phyloP scores from a whole-genome alignment of 106 monocot genomes.

The Dendrobium catenatum region DNA sequence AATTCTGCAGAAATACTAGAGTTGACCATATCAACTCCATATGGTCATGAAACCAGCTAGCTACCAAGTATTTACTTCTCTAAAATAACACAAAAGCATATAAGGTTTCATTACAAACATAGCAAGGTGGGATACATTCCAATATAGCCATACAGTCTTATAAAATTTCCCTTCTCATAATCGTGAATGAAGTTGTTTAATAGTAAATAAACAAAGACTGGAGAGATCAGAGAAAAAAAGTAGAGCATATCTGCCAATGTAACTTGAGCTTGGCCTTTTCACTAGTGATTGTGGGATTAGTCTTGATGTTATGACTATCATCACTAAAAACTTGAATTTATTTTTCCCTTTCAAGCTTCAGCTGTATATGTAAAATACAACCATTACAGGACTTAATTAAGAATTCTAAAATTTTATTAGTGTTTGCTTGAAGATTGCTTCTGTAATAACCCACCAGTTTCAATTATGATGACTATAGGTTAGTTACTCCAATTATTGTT shows the following conservation, averaged over 20 bases:
- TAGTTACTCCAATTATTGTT: no score
- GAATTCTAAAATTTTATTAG: not conserved
- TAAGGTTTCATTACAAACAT: not conserved
- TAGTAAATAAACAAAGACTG: not conserved
- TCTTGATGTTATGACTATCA: not conserved
- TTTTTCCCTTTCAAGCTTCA: not conserved
- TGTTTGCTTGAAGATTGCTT: not conserved
- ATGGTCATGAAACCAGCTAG: no score
- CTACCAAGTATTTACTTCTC: no score
- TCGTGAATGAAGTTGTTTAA: not conserved
- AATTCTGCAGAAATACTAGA: no score
- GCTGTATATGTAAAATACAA: not conserved
- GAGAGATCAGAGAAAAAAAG: not conserved
- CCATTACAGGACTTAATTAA: not conserved
- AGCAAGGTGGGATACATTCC: not conserved
- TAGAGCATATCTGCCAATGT: not conserved
- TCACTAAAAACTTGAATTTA: not conserved
- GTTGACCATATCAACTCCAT: no score
- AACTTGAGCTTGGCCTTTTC: not conserved
- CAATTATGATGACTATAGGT: no score
- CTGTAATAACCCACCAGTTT: no score
- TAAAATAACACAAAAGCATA: not conserved
- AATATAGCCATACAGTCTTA: no score
- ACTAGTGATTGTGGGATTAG: not conserved
- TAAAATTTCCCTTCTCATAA: not conserved